Conservation (phyloP, 2,329 filamentous ascomycete genomes). For the Aspergillus neoniger region DNA sequence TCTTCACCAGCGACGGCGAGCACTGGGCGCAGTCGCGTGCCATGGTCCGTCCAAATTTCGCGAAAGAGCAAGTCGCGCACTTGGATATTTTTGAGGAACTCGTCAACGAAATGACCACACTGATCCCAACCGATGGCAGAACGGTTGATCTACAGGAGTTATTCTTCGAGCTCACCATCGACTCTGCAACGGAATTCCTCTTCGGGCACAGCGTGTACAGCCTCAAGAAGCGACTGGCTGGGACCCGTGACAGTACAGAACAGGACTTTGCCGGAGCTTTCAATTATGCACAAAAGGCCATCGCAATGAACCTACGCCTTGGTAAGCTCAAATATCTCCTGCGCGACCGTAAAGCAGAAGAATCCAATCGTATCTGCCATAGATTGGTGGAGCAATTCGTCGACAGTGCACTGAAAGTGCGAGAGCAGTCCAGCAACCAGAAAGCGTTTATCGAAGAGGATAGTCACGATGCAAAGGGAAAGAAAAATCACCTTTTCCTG, state of each 20-base stretch:
- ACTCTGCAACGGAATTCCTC: constrained; percentile 81
- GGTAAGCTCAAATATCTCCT: constrained; percentile 20
- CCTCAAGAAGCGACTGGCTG: constrained; percentile 42
- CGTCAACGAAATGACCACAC: constrained; percentile 22
- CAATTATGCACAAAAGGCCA: constrained; percentile 29
- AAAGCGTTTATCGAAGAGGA: constrained; percentile 12
- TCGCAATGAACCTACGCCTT: constrained; percentile 19
- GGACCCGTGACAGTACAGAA: constrained; percentile 14
- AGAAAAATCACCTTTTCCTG: constrained; percentile 47
- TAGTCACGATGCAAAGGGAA: constrained; percentile 11
- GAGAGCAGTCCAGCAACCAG: constrained; percentile 22
- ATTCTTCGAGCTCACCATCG: constrained; percentile 59
- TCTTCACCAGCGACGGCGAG: constrained; percentile 57
- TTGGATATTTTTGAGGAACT: constrained; percentile 30
- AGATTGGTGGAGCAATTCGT: constrained; percentile 37
- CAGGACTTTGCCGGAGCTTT: constrained; percentile 29
- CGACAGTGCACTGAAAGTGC: constrained; percentile 38
- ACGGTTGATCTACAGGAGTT: constrained; percentile 30
- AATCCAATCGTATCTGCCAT: constrained; percentile 41
- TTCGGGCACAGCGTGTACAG: constrained; percentile 63
- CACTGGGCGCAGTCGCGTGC: constrained; percentile 56
- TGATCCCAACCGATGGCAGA: constrained; percentile 27
- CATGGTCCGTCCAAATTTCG: constrained; percentile 52
- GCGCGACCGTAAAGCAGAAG: constrained; percentile 24
- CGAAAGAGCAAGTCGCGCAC: constrained; percentile 28